Evolutionary conservation across 768 basidiomycete species (phyloP).

Genomic region (Amanita inopinata): DNA sequence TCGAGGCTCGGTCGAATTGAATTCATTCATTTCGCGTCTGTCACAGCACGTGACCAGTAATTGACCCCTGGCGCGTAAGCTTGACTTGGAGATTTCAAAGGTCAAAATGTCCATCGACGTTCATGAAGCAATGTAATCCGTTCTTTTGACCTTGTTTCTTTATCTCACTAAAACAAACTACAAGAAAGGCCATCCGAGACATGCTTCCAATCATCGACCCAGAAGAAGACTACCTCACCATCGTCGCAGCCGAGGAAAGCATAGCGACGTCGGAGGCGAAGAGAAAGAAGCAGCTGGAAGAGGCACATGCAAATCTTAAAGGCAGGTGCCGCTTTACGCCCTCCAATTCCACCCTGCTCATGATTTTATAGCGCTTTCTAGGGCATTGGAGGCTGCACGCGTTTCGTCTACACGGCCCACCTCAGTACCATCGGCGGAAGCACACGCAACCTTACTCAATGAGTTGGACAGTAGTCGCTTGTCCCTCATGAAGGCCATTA

Average conservation of each 20-base stretch:
- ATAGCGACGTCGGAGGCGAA: conserved; percentile 47
- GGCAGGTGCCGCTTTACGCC: conserved; percentile 24
- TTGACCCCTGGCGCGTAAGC: background rate
- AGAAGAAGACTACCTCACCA: conserved; percentile 69
- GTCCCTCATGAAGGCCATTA: conserved; percentile 65
- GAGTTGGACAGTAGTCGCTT: conserved; percentile 54
- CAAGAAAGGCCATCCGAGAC: conserved; percentile 56
- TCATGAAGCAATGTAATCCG: conserved; percentile 40
- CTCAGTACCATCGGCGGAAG: conserved; percentile 57
- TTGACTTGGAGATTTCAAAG: no score
- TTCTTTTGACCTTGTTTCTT: background rate
- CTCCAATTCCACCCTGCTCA: background rate
- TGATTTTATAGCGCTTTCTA: conserved; percentile 47
- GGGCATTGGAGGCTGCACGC: conserved; percentile 58
- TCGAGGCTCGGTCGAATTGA: background rate
- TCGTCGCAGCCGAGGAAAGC: conserved; percentile 64
- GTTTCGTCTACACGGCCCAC: conserved; percentile 60
- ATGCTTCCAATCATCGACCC: conserved; percentile 70
- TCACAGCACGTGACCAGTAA: background rate
- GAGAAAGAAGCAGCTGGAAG: conserved; percentile 60
- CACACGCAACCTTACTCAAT: conserved; percentile 51
- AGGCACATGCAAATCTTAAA: conserved; percentile 55
- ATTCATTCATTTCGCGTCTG: background rate
- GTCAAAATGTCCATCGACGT: conserved; percentile 36
- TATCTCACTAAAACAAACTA: background rate